Percentiles rank a stretch among this genome's conserved stretches.
Evolutionary conservation across 305 asterid species (phyloP).

Genomic region (Galium porrigens): DNA sequence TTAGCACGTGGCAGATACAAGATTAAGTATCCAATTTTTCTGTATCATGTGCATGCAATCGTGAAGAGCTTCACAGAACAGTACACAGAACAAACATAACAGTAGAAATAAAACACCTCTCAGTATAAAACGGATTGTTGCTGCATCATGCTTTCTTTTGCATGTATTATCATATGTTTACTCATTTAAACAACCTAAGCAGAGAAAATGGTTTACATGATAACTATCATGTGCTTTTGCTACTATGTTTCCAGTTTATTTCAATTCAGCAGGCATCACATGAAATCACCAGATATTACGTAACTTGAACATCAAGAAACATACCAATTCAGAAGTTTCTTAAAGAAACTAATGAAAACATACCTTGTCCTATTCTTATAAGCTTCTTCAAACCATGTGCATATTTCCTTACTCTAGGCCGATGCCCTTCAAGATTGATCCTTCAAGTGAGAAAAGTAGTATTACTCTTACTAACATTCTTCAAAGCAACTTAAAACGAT

Average conservation of each 20-base stretch:
- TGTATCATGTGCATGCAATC: not conserved
- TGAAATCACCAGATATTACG: not conserved
- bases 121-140: not conserved
- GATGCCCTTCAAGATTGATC: slow-evolving; percentile 88
- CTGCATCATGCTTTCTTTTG: not conserved
- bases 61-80: too few relatives aligned
- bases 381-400: slow-evolving; percentile 74
- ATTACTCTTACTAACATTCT: slow-evolving; percentile 14
- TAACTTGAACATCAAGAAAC: not conserved
- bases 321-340: not conserved
- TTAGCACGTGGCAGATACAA: not conserved
- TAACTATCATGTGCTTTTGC: too few relatives aligned
- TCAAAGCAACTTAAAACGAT: slow-evolving; percentile 13
- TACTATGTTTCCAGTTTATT: too few relatives aligned
- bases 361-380: slow-evolving; percentile 80
- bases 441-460: slow-evolving; percentile 31
- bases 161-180: not conserved
- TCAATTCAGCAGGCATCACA: not conserved
- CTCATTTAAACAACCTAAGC: not conserved
- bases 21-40: not conserved
- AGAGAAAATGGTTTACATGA: not conserved
- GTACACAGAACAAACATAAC: not conserved
- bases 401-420: slow-evolving; percentile 72
- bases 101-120: slow-evolving; percentile 4
- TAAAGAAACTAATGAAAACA: not conserved